Percentiles rank a stretch among this genome's conserved stretches.
Conservation (phyloP, 2,329 filamentous ascomycete species). For the Xylaria sp. region DNA sequence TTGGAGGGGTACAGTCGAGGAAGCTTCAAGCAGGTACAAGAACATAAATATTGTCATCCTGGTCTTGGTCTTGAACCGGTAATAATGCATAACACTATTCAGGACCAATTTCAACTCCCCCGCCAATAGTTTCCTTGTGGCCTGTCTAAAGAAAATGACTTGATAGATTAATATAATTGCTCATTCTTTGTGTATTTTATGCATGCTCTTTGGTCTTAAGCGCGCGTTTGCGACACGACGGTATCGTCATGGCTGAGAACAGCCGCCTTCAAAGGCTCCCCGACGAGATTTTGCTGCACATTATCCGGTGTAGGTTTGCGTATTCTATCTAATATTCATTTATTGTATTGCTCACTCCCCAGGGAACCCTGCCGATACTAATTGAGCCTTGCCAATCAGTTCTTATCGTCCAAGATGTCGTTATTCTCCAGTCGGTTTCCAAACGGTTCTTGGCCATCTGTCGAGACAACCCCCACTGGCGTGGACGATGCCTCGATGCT, state of each 20-base stretch:
- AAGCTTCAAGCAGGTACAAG: slow-evolving; percentile 8
- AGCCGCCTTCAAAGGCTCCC: slow-evolving; percentile 65
- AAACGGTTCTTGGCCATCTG: slow-evolving; percentile 72
- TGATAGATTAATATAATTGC: slow-evolving; percentile 11
- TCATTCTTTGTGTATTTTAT: neutral
- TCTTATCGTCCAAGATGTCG: slow-evolving; percentile 72
- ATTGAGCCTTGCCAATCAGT: slow-evolving; percentile 35
- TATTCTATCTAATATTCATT: slow-evolving; percentile 21
- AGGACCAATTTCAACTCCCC: slow-evolving; percentile 7
- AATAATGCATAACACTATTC: slow-evolving; percentile 18
- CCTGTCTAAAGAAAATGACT: slow-evolving; percentile 4
- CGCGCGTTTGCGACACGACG: slow-evolving; percentile 4
- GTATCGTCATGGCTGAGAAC: slow-evolving; percentile 39
- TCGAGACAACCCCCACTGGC: slow-evolving; percentile 83
- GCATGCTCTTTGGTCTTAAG: neutral
- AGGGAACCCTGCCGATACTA: slow-evolving; percentile 9
- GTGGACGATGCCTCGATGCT: slow-evolving; percentile 75
- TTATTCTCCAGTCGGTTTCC: slow-evolving; percentile 76
- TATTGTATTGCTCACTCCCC: slow-evolving; percentile 16
- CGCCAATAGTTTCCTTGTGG: neutral
- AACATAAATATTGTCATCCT: slow-evolving; percentile 14
- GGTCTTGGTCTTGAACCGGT: neutral
- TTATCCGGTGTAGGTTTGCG: slow-evolving; percentile 66
- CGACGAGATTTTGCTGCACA: slow-evolving; percentile 72
- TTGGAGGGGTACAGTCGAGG: slow-evolving; percentile 21